Base-by-base conservation (phyloP, 2,329 filamentous ascomycete genomes). In the Penicillium hesseltinei region DNA sequence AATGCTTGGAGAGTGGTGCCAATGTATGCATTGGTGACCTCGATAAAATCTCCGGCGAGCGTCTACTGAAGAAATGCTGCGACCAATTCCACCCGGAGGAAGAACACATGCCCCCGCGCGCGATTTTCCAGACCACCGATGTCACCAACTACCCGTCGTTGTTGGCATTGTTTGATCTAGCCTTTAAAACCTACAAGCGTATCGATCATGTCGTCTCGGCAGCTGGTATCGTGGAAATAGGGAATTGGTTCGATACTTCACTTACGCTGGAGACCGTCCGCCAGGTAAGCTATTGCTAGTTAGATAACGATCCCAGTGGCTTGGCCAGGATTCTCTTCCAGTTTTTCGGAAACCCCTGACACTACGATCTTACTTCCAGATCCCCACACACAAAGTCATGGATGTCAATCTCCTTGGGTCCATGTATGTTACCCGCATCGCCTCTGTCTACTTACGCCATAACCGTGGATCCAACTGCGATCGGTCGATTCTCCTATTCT, bases 171-270 rank as follows among this genome's bases (percentile, higher is more conserved):
- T 83, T 82, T 65, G 75, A 80, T 25, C 59, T 72, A 3, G 79
- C 80, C 0, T 74, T 76, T 42, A 66, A 75, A 7, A 73, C 70
- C n/a, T 78, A 79, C 56, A 77, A 78, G 3, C 71, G 70, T 6
- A 73, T 83, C 23, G 81, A 84, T 56, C 76, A 80, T 57, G 81
- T 80, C 5, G 73, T 82, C 21, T 76, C 77, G 4, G 78, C 75
- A 33, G 81, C 81, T 1, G 81, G 78, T 0, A 75, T 80, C 5
- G 71, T 72, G 17, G 80, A 82, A 57, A 71, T 73, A 6, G 71
- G 70, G 0, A 75, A 77, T 43, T 79, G 77, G 71, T 80, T 80
- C 56, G 78, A 80, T 45, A 74, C 76, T 2, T 67, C 69, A 2
- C 66, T 82, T 39, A 77, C 73, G 7, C 62, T 81, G 15, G 73